phyloP scores from a whole-genome alignment of 2,329 filamentous ascomycete genomes.

The Aspergillus ibericus region DNA sequence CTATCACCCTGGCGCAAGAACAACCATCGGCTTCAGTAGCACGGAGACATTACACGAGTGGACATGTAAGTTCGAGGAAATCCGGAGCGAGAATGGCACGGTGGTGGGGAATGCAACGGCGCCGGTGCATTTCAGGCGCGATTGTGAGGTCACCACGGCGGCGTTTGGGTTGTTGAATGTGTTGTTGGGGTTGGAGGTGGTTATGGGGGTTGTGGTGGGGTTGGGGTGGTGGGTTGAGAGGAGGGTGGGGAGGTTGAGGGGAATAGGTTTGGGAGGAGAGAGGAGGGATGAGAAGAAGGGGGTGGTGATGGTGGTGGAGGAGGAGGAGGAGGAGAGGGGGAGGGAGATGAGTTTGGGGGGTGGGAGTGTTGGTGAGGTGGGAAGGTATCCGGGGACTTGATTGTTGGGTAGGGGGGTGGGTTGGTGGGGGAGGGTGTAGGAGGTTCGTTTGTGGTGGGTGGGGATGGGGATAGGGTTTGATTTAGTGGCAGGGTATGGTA shows the following conservation, averaged over 20 bases:
- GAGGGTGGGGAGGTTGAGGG: slow-evolving; percentile 30
- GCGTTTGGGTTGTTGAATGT: slow-evolving; percentile 38
- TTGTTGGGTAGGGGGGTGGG: slow-evolving; percentile 1
- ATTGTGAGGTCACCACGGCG: slow-evolving; percentile 40
- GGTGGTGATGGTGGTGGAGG: slow-evolving; percentile 23
- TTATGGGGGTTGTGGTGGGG: slow-evolving; percentile 33
- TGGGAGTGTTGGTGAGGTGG: slow-evolving; percentile 24
- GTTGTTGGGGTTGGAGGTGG: slow-evolving; percentile 35
- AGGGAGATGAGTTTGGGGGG: no score
- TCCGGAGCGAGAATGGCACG: slow-evolving; percentile 13
- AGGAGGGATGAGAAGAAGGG: slow-evolving; percentile 11
- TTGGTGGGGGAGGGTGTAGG: slow-evolving; percentile 16
- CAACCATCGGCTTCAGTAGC: slow-evolving; percentile 29
- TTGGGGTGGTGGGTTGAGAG: slow-evolving; percentile 34
- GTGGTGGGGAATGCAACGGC: slow-evolving; percentile 16
- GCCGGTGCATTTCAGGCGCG: slow-evolving; percentile 38
- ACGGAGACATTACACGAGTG: slow-evolving; percentile 43
- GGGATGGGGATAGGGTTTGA: not conserved
- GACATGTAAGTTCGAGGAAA: slow-evolving; percentile 42
- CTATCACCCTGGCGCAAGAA: slow-evolving; percentile 32
- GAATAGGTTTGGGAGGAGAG: slow-evolving; percentile 29
- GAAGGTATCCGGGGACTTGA: not conserved
- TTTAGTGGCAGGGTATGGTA: not conserved
- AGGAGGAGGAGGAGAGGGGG: slow-evolving; percentile 11
- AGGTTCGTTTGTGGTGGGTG: not conserved